Evolutionary conservation across 805 yeast species (phyloP), one percentile per base, ranked within the genome.

Genomic region (Kluyveromyces lactis): DNA sequence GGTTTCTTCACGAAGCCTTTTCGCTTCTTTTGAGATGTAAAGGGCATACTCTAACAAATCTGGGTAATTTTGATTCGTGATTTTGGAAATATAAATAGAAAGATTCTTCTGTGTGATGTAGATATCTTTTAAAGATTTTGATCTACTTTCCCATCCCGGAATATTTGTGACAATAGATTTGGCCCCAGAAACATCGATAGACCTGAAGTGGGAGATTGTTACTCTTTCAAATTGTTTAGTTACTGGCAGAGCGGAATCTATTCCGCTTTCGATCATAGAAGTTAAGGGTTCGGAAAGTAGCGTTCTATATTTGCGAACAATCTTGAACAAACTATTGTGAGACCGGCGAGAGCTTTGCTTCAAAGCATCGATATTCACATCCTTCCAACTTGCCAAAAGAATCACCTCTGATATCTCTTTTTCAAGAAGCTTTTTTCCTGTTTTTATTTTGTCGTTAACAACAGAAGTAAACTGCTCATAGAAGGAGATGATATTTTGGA

Each of bases 301-400:
- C 2, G 71, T 71, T 39, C 97, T 75, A 56, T 85, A 92, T 58
- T 86, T 86, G 42, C 87, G 72, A 9, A 90, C 82, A 38, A 84
- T 58, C 60, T 87, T 92, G 73, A 81, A 90, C 39, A 92, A 75
- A 50, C 71, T 77, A 47, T 77, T 76, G 55, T 94, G 98, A 1
- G 97, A 87, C 35, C 82, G 75, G 47, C 86, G 78, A 4, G 98
- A 92, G 61, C 96, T 86, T 61, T 89, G 97, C 50, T 86, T 87
- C 52, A 92, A 69, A 0, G 98, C 95, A 54, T 84, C 94, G 32
- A 87, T 76, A 53, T 92, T 94, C 10, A 87, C 89, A 63, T 92
- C 99, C 50, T 89, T 87, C 97, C 97, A 94, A 52, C 95, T 85
- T 1, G 98, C 97, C 12, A 92, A 68, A 33, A 86, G 63, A 31